phyloP scores from a whole-genome alignment of 2,329 filamentous ascomycete genomes.

The Grosmannia penicillata region DNA sequence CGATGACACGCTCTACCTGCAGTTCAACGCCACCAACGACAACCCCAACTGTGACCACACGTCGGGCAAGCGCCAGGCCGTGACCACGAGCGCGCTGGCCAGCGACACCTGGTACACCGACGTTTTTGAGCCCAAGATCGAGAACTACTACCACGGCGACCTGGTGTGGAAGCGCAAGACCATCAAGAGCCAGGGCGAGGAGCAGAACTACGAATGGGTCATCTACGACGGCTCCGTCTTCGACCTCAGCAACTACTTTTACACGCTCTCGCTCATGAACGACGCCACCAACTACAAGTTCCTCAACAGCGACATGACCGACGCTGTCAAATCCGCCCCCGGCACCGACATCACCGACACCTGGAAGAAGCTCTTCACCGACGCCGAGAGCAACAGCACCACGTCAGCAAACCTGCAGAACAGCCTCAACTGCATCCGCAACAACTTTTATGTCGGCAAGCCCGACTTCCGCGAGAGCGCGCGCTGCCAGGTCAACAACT shows the following conservation, averaged over 20 bases:
- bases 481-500: constrained; percentile 78
- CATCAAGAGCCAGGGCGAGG: constrained; percentile 50
- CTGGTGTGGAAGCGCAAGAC: constrained; percentile 53
- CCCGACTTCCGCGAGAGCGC: constrained; percentile 69
- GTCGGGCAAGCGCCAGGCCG: constrained; percentile 47
- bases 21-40: constrained; percentile 48
- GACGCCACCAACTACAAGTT: constrained; percentile 49
- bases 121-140: constrained; percentile 63
- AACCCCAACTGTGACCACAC: constrained; percentile 47
- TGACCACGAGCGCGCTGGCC: constrained; percentile 42
- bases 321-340: constrained; percentile 57
- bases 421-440: constrained; percentile 67
- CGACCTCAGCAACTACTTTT: constrained; percentile 84
- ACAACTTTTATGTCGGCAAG: constrained; percentile 69
- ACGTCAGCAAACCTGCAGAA: constrained; percentile 37
- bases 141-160: constrained; percentile 75
- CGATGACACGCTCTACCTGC: constrained; percentile 38
- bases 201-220: constrained; percentile 62
- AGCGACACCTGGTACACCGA: constrained; percentile 62
- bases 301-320: constrained; percentile 51
- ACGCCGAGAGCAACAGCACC: constrained; percentile 39
- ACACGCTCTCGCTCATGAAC: constrained; percentile 49
- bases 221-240: constrained; percentile 65
- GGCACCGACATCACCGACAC: constrained; percentile 62
- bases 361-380: constrained; percentile 41